A percentile compares a stretch with the other conserved stretches of the same genome.
Evolutionary conservation across 192 early-diverging fungal genomes (phyloP).

Genomic region (Chytriomyces sp.): DNA sequence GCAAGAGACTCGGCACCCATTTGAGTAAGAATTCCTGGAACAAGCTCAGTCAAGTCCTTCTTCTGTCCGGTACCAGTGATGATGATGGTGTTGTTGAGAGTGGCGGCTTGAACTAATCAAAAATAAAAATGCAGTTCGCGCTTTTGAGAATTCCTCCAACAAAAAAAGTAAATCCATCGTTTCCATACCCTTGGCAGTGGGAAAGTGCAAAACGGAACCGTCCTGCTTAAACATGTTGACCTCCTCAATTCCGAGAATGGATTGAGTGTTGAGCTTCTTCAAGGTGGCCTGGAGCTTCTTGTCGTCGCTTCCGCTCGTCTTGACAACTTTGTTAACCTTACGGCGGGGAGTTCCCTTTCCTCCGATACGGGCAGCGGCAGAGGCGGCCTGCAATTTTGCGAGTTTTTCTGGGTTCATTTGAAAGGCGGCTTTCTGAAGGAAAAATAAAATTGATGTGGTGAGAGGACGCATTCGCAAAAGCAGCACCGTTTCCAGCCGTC

Average conservation of each 20-base stretch:
- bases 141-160: not conserved
- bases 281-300: conserved; percentile 90
- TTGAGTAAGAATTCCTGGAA: conserved; percentile 80
- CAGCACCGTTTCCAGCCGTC: not conserved
- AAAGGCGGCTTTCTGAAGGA: conserved; percentile 3
- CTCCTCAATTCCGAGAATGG: conserved; percentile 87
- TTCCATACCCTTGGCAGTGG: conserved; percentile 77
- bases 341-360: conserved; percentile 95
- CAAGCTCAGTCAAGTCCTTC: conserved; percentile 86
- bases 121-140: not conserved
- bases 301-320: conserved; percentile 83
- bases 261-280: conserved; percentile 90
- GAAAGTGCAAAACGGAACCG: conserved; percentile 92
- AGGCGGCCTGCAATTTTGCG: conserved; percentile 82
- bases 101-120: conserved; percentile 76
- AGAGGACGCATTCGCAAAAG: not conserved
- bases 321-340: conserved; percentile 80
- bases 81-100: conserved; percentile 91
- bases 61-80: conserved; percentile 83
- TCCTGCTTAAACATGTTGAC: conserved; percentile 99
- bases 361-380: conserved; percentile 78
- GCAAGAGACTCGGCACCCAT: conserved; percentile 88
- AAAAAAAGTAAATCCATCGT: not conserved
- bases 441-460: not conserved
- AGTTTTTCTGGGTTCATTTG: conserved; percentile 82